A percentile compares a stretch with the other conserved stretches of the same genome.
These are phyloP conservation scores for Pythium coloratum DNA, from an alignment of 352 stramenopile species.

Conservation along the genomic window DNA sequence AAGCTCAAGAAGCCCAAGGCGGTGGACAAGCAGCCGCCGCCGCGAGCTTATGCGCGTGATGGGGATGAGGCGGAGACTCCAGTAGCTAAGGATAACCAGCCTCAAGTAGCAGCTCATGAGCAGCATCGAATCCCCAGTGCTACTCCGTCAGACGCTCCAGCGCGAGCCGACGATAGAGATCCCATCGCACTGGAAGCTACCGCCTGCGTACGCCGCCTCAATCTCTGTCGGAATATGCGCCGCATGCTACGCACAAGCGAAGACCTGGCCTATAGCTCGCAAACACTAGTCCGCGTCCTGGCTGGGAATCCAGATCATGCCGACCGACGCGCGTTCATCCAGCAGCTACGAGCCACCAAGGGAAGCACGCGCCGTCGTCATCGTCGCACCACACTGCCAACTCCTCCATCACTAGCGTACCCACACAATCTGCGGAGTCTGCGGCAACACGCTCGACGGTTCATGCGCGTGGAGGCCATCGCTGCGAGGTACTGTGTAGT, in stretches of 20 bases:
- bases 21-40: background rate
- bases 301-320: background rate
- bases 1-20: conserved; percentile 13
- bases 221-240: conserved; percentile 6
- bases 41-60: background rate
- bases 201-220: conserved; percentile 8
- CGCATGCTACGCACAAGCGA: background rate
- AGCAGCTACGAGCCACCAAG: background rate
- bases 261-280: background rate
- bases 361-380: background rate
- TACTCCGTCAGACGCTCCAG: too few relatives aligned
- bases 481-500: conserved; percentile 4
- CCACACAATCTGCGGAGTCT: background rate
- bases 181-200: background rate
- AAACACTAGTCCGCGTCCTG: background rate
- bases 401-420: background rate
- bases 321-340: background rate
- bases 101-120: too few relatives aligned
- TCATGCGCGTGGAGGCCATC: conserved; percentile 15
- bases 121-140: too few relatives aligned
- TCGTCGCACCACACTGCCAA: background rate
- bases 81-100: background rate
- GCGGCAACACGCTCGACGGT: background rate
- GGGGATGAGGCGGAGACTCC: background rate
- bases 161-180: background rate